These are phyloP conservation scores for Sporothrix humicola DNA, from an alignment of 2,329 filamentous ascomycete genomes.

Conservation along the genomic window DNA sequence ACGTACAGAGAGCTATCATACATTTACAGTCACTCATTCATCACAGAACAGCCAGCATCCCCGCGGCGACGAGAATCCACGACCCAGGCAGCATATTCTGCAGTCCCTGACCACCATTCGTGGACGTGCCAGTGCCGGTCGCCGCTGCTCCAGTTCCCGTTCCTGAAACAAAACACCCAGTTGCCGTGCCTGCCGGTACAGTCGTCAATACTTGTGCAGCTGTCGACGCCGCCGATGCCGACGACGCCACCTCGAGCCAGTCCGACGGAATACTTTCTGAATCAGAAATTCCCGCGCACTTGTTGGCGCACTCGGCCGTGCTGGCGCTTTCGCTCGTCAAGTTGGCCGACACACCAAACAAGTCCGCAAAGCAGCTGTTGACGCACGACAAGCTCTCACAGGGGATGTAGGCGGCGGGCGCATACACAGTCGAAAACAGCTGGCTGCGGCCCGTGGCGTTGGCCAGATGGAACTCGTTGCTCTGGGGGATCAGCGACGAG, in stretches of 20 bases:
- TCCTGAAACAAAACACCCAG: not conserved
- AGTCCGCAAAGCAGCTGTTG: slow-evolving; percentile 19
- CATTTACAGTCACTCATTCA: not conserved
- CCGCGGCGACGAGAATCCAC: not conserved
- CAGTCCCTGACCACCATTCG: not conserved
- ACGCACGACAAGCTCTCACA: slow-evolving; percentile 26
- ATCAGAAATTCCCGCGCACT: slow-evolving; percentile 8
- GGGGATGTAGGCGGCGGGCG: slow-evolving; percentile 26
- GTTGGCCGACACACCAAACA: slow-evolving; percentile 17
- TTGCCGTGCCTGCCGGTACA: slow-evolving; percentile 25
- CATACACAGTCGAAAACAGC: slow-evolving; percentile 24
- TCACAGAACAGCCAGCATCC: not conserved
- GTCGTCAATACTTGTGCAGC: slow-evolving; percentile 11
- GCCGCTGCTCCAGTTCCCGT: not conserved
- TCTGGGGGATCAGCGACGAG: not conserved
- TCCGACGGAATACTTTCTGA: slow-evolving; percentile 14
- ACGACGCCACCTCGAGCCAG: slow-evolving; percentile 27
- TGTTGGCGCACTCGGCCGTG: slow-evolving; percentile 22
- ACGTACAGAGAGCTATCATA: not conserved
- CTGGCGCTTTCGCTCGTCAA: not conserved
- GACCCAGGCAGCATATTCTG: not conserved
- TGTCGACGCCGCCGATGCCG: slow-evolving; percentile 15
- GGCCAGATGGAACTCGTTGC: slow-evolving; percentile 16
- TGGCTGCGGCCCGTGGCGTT: slow-evolving; percentile 13
- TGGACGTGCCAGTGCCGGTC: not conserved